These are phyloP conservation scores for Hypomyces perniciosus DNA, from an alignment of 2,329 filamentous ascomycete genomes.

Conservation along the genomic window DNA sequence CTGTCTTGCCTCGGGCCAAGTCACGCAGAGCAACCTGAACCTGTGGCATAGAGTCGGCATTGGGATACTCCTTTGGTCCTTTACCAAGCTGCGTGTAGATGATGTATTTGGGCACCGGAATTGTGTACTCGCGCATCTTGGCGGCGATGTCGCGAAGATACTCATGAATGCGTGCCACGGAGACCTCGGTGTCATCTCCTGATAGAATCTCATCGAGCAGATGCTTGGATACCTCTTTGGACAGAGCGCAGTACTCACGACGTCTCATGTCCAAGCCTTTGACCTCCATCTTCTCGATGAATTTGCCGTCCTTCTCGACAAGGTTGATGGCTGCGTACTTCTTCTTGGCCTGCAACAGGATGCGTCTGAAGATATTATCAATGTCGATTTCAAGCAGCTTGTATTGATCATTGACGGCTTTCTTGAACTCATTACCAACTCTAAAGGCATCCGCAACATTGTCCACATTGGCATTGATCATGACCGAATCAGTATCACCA, in stretches of 20 bases:
- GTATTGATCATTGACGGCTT: slow-evolving; percentile 89
- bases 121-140: slow-evolving; percentile 75
- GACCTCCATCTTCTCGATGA: slow-evolving; percentile 90
- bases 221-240: slow-evolving; percentile 87
- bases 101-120: slow-evolving; percentile 83
- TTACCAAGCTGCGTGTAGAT: slow-evolving; percentile 98
- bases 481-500: slow-evolving; percentile 97
- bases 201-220: slow-evolving; percentile 93
- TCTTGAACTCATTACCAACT: slow-evolving; percentile 92
- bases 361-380: slow-evolving; percentile 90
- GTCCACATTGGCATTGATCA: slow-evolving; percentile 99
- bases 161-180: slow-evolving; percentile 86
- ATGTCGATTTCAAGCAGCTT: slow-evolving; percentile 94
- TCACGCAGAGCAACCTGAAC: slow-evolving; percentile 92
- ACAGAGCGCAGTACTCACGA: slow-evolving; percentile 91
- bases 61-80: slow-evolving; percentile 86
- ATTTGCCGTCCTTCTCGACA: slow-evolving; percentile 82
- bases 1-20: slow-evolving; percentile 74
- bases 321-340: slow-evolving; percentile 98
- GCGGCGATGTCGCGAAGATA: slow-evolving; percentile 78
- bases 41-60: slow-evolving; percentile 90
- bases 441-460: slow-evolving; percentile 85
- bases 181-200: slow-evolving; percentile 82
- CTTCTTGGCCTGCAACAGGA: slow-evolving; percentile 95
- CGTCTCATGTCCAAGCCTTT: slow-evolving; percentile 98